Evolutionary conservation across 176 grass and related monocot genomes (phyloP).

Genomic region (Eremochloa ophiuroides): DNA sequence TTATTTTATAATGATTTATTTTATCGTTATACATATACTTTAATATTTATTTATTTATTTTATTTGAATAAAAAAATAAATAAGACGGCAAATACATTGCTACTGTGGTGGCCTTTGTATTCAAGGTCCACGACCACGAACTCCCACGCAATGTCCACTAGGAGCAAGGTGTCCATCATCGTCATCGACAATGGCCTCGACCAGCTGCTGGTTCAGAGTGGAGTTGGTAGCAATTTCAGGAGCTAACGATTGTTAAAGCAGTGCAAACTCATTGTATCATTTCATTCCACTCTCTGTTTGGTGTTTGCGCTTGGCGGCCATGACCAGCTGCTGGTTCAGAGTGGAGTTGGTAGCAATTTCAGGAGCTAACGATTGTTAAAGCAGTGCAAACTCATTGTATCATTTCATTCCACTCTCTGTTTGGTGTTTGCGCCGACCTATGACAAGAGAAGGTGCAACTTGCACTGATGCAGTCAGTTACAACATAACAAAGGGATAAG

Average conservation of each 20-base stretch:
- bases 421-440: background rate
- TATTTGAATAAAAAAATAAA: no score
- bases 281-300: background rate
- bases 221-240: conserved; percentile 1
- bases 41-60: no score
- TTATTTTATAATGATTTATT: no score
- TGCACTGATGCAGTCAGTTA: background rate
- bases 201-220: background rate
- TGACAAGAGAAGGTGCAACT: background rate
- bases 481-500: background rate
- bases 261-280: background rate
- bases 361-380: background rate
- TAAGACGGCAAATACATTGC: no score
- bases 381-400: background rate
- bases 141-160: no score
- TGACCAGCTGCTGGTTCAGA: background rate
- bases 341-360: conserved; percentile 10
- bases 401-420: background rate
- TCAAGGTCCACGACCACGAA: no score
- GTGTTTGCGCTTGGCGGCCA: background rate
- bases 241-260: background rate
- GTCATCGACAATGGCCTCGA: no score
- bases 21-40: no score
- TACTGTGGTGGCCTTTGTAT: no score
- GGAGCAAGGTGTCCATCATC: no score